These are phyloP conservation scores for Thalia dealbata DNA, from an alignment of 176 grass and related monocot genomes.

Conservation along the genomic window DNA sequence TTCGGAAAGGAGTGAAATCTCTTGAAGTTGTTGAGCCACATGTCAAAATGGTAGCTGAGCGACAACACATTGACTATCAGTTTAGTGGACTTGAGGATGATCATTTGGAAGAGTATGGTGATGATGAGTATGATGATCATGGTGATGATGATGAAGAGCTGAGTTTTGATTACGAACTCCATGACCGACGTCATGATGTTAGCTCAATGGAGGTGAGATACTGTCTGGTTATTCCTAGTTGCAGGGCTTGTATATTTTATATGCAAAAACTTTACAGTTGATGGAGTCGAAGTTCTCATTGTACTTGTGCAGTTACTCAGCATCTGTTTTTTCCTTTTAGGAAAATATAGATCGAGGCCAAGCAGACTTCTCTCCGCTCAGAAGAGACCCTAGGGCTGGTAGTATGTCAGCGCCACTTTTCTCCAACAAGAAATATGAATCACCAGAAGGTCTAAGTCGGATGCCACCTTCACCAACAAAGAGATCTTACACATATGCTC, in stretches of 20 bases:
- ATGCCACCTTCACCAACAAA: constrained; percentile 52
- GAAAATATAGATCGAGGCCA: constrained; percentile 47
- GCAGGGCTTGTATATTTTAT: background rate
- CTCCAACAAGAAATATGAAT: constrained; percentile 43
- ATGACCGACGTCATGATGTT: constrained; percentile 34
- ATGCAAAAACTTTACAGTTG: background rate
- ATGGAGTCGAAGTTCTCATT: background rate
- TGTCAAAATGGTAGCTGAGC: constrained; percentile 70
- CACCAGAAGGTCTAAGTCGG: constrained; percentile 54
- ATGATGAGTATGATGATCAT: constrained; percentile 54
- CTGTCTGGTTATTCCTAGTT: background rate
- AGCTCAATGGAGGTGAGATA: constrained; percentile 60
- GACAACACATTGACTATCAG: constrained; percentile 81
- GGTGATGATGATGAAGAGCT: constrained; percentile 51
- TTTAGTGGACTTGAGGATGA: constrained; percentile 73
- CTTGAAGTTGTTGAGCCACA: constrained; percentile 72
- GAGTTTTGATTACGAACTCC: constrained; percentile 66
- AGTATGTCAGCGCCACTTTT: constrained; percentile 84
- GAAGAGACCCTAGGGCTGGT: constrained; percentile 26
- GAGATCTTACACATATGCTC: constrained; percentile 70
- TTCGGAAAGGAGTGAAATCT: constrained; percentile 71
- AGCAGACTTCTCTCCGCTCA: constrained; percentile 34
- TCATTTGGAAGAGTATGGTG: constrained; percentile 43
- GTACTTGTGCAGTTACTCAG: background rate
- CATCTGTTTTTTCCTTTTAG: constrained; percentile 18